These are phyloP conservation scores for Vanrija pseudolonga DNA, from an alignment of 1,284 basidiomycete genomes.

Conservation along the genomic window DNA sequence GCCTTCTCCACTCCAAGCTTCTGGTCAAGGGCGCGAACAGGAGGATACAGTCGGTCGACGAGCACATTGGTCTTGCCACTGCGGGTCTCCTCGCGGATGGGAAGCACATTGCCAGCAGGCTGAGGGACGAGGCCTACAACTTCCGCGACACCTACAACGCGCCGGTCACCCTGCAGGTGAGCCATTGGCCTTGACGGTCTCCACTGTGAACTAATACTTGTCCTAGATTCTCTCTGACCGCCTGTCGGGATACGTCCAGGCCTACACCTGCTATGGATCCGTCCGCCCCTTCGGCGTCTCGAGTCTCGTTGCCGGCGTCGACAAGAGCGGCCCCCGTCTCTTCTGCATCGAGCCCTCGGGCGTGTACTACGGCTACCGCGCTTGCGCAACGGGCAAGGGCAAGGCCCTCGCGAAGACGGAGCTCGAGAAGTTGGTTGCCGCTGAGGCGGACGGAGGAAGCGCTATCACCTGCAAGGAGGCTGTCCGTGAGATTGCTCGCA, in stretches of 20 bases:
- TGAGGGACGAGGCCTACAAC: slow-evolving; percentile 76
- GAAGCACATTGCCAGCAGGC: slow-evolving; percentile 79
- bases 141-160: slow-evolving; percentile 73
- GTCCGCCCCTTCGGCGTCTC: slow-evolving; percentile 96
- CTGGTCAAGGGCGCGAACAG: slow-evolving; percentile 89
- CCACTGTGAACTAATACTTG: neutral
- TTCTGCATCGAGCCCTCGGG: slow-evolving; percentile 95
- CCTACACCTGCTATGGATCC: slow-evolving; percentile 96
- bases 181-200: slow-evolving; percentile 12
- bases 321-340: slow-evolving; percentile 81
- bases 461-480: slow-evolving; percentile 66
- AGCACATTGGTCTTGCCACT: slow-evolving; percentile 87
- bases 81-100: slow-evolving; percentile 94
- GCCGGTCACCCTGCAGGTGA: slow-evolving; percentile 75
- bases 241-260: slow-evolving; percentile 83
- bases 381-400: slow-evolving; percentile 93
- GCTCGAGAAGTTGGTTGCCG: slow-evolving; percentile 74
- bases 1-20: slow-evolving; percentile 95
- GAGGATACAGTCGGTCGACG: slow-evolving; percentile 88
- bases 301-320: slow-evolving; percentile 83
- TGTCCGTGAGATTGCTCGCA: slow-evolving; percentile 88
- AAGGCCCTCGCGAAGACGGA: slow-evolving; percentile 97
- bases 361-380: slow-evolving; percentile 87
- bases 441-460: slow-evolving; percentile 23
- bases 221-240: slow-evolving; percentile 62